Evolutionary conservation across 2,329 filamentous ascomycete genomes (phyloP).

Genomic region (Dactylellina parvicollis): DNA sequence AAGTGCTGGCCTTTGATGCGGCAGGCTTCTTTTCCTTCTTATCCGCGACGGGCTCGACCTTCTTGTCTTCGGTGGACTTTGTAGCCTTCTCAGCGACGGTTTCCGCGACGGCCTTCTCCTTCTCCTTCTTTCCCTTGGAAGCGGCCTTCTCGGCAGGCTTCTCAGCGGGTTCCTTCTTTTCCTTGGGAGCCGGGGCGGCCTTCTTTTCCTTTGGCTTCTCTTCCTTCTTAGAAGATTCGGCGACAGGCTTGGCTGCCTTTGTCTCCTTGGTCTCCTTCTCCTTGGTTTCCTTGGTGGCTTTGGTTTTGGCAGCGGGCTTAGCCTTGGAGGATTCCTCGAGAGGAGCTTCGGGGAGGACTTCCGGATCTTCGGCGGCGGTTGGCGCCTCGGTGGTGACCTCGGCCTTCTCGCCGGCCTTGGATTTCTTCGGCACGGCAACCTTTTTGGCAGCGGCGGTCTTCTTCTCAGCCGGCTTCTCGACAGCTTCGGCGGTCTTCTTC

Average conservation of each 20-base stretch:
- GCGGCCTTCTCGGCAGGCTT: conserved; percentile 55
- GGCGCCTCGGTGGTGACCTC: conserved; percentile 48
- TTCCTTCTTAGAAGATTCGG: conserved; percentile 51
- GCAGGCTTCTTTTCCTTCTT: conserved; percentile 52
- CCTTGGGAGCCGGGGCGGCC: conserved; percentile 39
- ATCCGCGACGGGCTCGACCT: conserved; percentile 63
- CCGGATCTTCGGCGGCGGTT: conserved; percentile 35
- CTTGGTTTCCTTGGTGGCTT: conserved; percentile 57
- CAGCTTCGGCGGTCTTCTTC: conserved; percentile 10
- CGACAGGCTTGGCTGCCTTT: conserved; percentile 43
- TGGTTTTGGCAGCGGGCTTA: conserved; percentile 32
- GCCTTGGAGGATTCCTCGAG: conserved; percentile 41
- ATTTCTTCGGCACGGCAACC: conserved; percentile 39
- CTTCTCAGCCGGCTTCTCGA: conserved; percentile 52
- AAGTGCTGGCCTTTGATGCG: conserved; percentile 48
- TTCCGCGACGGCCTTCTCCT: conserved; percentile 55
- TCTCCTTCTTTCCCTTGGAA: conserved; percentile 17
- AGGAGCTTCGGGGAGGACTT: conserved; percentile 47
- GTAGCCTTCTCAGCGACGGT: conserved; percentile 57
- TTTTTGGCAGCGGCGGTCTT: conserved; percentile 38
- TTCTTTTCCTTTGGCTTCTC: conserved; percentile 59
- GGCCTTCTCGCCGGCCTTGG: conserved; percentile 46
- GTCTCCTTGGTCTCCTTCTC: conserved; percentile 60
- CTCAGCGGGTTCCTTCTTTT: conserved; percentile 36
- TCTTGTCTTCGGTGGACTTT: conserved; percentile 53